Conservation (phyloP, 2,329 filamentous ascomycete species). For the Leptoxyphium fumago region DNA sequence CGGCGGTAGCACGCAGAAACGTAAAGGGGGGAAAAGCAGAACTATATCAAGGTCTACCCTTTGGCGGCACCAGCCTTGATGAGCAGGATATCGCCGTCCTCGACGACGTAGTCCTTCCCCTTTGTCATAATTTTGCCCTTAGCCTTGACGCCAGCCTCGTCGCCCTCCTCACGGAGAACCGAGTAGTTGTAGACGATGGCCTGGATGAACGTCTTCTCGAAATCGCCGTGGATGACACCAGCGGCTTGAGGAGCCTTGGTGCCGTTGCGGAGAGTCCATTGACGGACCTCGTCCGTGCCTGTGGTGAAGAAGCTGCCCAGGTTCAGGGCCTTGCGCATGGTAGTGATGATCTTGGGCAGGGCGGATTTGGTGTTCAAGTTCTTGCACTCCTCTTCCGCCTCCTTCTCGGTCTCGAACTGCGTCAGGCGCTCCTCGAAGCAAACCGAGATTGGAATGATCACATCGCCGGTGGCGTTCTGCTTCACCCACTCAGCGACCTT, state of each 20-base stretch:
- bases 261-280: slow-evolving; percentile 94
- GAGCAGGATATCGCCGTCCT: slow-evolving; percentile 69
- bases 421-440: slow-evolving; percentile 86
- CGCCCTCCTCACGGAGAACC: slow-evolving; percentile 68
- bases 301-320: slow-evolving; percentile 95
- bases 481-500: slow-evolving; percentile 95
- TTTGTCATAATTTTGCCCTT: slow-evolving; percentile 98
- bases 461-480: slow-evolving; percentile 71
- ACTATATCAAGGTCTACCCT: slow-evolving; percentile 13
- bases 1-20: too few relatives aligned
- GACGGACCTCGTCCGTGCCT: slow-evolving; percentile 86
- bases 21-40: too few relatives aligned
- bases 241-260: slow-evolving; percentile 96
- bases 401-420: slow-evolving; percentile 61
- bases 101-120: slow-evolving; percentile 89
- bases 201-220: slow-evolving; percentile 99
- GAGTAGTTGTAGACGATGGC: slow-evolving; percentile 83
- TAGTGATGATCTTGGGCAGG: slow-evolving; percentile 77
- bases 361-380: slow-evolving; percentile 72
- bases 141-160: slow-evolving; percentile 76
- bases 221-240: slow-evolving; percentile 95
- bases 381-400: slow-evolving; percentile 75
- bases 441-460: slow-evolving; percentile 86
- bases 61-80: slow-evolving; percentile 85
- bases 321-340: slow-evolving; percentile 85